These are phyloP conservation scores for Phaeotremella fagi DNA, from an alignment of 768 basidiomycete species.

Conservation along the genomic window DNA sequence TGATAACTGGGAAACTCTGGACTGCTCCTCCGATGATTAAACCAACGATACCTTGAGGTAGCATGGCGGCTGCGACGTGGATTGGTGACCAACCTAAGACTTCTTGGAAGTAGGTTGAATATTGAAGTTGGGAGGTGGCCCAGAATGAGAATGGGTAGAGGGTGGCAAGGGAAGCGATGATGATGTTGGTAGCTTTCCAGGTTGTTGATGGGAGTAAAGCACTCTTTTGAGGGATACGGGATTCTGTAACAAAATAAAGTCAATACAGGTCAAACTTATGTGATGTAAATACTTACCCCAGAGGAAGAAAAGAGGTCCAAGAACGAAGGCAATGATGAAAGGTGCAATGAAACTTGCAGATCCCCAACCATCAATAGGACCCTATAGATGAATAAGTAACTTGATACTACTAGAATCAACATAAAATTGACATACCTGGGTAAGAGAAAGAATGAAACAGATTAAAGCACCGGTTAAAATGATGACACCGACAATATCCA, in stretches of 20 bases:
- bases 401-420: conserved; percentile 49
- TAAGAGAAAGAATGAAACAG: conserved; percentile 43
- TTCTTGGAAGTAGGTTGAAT: conserved; percentile 33
- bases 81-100: conserved; percentile 28
- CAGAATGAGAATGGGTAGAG: conserved; percentile 36
- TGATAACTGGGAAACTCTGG: conserved; percentile 26
- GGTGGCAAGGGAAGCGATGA: conserved; percentile 19
- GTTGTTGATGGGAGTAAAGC: conserved; percentile 48
- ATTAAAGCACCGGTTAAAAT: conserved; percentile 40
- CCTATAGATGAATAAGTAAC: conserved; percentile 52
- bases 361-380: conserved; percentile 56
- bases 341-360: conserved; percentile 53
- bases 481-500: conserved; percentile 44
- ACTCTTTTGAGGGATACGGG: conserved; percentile 48
- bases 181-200: conserved; percentile 40
- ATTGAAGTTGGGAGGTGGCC: conserved; percentile 39
- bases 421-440: too few relatives aligned
- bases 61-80: conserved; percentile 36
- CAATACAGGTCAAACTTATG: too few relatives aligned
- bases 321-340: conserved; percentile 53
- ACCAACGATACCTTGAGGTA: conserved; percentile 38
- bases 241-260: too few relatives aligned
- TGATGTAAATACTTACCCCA: too few relatives aligned
- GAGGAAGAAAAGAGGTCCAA: conserved; percentile 53
- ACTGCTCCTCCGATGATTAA: conserved; percentile 26